Evolutionary conservation across 2,329 filamentous ascomycete species (phyloP), one percentile per base, ranked within the genome.

Genomic region (Penicillium sumatraense): DNA sequence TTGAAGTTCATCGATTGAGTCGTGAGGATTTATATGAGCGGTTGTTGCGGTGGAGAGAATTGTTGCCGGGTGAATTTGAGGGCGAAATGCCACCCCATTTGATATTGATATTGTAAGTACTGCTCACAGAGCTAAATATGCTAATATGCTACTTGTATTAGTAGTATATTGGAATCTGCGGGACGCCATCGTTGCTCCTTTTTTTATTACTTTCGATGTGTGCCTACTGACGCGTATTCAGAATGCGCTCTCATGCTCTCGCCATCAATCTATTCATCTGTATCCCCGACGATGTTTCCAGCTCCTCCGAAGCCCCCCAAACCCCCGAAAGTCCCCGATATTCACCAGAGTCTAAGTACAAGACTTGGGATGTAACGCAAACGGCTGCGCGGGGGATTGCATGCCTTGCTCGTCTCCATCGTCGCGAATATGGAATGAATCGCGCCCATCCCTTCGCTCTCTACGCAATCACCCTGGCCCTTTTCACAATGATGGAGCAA

Each of bases 401-500:
- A 1, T 38, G 49, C 1, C 61, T 75, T 3, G 59, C 68, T 0
- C 67, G 66, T 10, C 59, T 71, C 0, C 68, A 74, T 26, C 64
- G 70, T 11, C 63, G 63, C 9, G 70, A 75, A 33, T 73, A 68
- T 48, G 70, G 73, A 4, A 59, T 75, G 51, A 68, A 57, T 27
- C 67, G 71, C 3, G 70, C 70, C 5, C 73, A 75, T 50, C 64
- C 70, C 18, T 75, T 74, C 41, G 68, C 72, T 11, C 61, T 75
- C 54, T 75, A 74, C 47, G 71, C 72, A 0, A 69, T 75, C 45
- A 75, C 73, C 20, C 61, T 75, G 7, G 72, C 72, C 2, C 55
- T 75, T 0, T 75, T 75, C 40, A 66, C 68, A 0, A 55, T 75
- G 59, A 53, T 74, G 2, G 67, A 72, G 9, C 57, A 62, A 2